These are phyloP conservation scores for Chlamydomonas incerta DNA, from an alignment of 139 green algal species.

Conservation along the genomic window DNA sequence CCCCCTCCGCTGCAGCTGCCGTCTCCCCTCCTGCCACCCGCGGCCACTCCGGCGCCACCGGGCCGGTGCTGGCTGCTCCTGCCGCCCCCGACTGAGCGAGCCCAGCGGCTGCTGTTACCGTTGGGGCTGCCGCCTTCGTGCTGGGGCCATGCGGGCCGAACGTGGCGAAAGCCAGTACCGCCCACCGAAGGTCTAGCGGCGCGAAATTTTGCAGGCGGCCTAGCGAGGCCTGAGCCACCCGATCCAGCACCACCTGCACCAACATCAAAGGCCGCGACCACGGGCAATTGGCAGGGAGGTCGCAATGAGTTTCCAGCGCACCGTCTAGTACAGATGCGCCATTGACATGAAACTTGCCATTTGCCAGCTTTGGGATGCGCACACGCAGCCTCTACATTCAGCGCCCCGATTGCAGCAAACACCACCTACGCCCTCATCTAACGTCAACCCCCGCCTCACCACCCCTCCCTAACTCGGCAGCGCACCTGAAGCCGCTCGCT, in stretches of 20 bases:
- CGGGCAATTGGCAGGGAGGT: too few species aligned
- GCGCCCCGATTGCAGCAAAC: background rate
- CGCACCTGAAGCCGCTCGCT: slow-evolving; percentile 23
- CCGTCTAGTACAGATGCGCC: too few species aligned
- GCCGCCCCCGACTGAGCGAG: background rate
- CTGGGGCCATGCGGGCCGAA: background rate
- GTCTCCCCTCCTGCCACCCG: background rate
- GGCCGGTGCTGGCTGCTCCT: background rate
- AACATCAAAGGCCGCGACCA: background rate
- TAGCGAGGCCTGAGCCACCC: background rate
- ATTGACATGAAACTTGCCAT: too few species aligned
- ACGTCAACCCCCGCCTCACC: too few species aligned
- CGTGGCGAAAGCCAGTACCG: background rate
- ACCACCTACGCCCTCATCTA: background rate
- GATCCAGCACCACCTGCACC: slow-evolving; percentile 24
- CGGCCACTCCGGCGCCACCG: background rate
- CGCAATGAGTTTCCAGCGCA: too few species aligned
- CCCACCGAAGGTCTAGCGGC: slow-evolving; percentile 1
- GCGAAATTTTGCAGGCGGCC: background rate
- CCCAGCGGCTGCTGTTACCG: background rate
- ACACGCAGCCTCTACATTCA: background rate
- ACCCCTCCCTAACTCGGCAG: too few species aligned
- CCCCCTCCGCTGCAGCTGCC: background rate
- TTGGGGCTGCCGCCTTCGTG: background rate
- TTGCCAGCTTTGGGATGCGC: background rate